Conservation (phyloP, 768 basidiomycete species). For the Tremella yokohamensis region DNA sequence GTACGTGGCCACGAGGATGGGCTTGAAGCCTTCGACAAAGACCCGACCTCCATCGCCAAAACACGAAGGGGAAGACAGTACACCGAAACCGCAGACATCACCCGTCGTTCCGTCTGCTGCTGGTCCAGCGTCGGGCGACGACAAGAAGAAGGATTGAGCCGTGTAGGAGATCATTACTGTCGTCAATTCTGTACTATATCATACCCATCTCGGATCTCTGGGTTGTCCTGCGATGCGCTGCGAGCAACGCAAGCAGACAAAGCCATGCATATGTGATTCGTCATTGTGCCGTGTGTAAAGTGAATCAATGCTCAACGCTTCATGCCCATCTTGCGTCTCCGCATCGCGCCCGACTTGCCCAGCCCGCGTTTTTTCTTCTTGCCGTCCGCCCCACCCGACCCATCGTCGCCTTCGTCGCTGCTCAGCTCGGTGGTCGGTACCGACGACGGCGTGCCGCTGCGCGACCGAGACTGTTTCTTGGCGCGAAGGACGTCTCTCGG, state of each 20-base stretch:
- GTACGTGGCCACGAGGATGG: constrained; percentile 44
- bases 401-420: constrained; percentile 15
- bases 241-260: not conserved
- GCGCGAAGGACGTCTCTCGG: constrained; percentile 1
- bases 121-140: no score
- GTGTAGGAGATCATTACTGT: not conserved
- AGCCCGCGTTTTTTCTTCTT: constrained; percentile 34
- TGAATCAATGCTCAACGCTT: constrained; percentile 23
- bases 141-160: no score
- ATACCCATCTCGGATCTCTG: not conserved
- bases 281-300: constrained; percentile 1
- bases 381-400: constrained; percentile 10
- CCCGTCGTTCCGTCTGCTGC: no score
- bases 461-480: constrained; percentile 9
- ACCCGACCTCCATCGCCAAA: constrained; percentile 17
- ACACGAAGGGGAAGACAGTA: not conserved
- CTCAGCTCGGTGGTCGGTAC: constrained; percentile 28
- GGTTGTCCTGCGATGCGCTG: not conserved
- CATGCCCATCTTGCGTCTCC: constrained; percentile 41
- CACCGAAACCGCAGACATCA: no score
- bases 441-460: constrained; percentile 13
- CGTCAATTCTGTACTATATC: not conserved
- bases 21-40: constrained; percentile 23
- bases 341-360: constrained; percentile 33
- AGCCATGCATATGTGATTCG: constrained; percentile 1